phyloP scores from a whole-genome alignment of 2,329 filamentous ascomycete species.

The Cucurbitaria berberidis region DNA sequence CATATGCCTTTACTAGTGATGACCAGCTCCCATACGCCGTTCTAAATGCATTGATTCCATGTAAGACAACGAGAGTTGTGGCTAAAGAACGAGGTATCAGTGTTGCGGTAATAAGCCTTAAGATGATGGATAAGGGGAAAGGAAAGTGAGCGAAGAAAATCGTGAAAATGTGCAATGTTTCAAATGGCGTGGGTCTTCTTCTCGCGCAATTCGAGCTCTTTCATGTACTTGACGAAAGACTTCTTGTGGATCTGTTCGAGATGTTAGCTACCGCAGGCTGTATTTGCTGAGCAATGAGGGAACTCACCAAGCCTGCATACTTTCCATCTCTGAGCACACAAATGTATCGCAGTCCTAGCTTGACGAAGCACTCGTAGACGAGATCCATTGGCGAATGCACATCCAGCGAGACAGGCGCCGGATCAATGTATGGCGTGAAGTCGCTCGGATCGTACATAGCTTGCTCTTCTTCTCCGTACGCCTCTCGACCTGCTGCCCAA shows the following conservation, averaged over 20 bases:
- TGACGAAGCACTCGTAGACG: slow-evolving; percentile 95
- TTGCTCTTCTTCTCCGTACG: slow-evolving; percentile 62
- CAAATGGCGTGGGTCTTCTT: slow-evolving; percentile 23
- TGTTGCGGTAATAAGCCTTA: no score
- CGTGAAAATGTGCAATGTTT: not conserved
- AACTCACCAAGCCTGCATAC: slow-evolving; percentile 82
- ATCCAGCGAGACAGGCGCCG: slow-evolving; percentile 85
- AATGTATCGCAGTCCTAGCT: slow-evolving; percentile 89
- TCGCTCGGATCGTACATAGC: slow-evolving; percentile 70
- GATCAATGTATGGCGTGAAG: slow-evolving; percentile 91
- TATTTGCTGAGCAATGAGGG: not conserved
- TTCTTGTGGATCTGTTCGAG: slow-evolving; percentile 81
- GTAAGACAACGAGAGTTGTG: no score
- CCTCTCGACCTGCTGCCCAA: slow-evolving; percentile 45
- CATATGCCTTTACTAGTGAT: not conserved
- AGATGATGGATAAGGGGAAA: no score
- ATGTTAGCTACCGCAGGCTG: slow-evolving; percentile 4
- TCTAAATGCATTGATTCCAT: not conserved
- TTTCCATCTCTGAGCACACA: slow-evolving; percentile 85
- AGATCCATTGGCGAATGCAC: slow-evolving; percentile 90
- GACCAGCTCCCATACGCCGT: not conserved
- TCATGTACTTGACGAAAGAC: slow-evolving; percentile 92
- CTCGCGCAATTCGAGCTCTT: slow-evolving; percentile 71
- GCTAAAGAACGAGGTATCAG: no score
- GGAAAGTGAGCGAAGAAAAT: not conserved